Evolutionary conservation across 2,329 filamentous ascomycete species (phyloP), one percentile per base, ranked within the genome.

Genomic region (Rutstroemia sydowiana): DNA sequence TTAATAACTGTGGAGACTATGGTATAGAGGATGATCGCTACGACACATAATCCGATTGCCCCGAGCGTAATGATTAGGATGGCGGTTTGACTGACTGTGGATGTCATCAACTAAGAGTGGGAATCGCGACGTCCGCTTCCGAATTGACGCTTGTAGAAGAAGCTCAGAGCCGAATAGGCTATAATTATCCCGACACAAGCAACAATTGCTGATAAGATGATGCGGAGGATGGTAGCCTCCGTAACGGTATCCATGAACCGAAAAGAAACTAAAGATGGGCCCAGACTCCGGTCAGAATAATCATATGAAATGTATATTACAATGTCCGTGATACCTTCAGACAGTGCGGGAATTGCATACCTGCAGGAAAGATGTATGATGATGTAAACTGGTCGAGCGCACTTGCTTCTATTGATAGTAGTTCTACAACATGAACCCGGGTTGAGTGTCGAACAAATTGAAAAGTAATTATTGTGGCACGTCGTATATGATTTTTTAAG

Each of bases 71-170:
- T 40, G 41, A 18, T 13, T 10, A 51, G 48, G 10, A 50, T 28
- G 8, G 48, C 46, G n/a, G 23, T 16, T 6, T 44, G 23, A 26
- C 20, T 21, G 5, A 51, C 34, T 20, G 48, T 51, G 21, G 18
- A 39, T 5, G 14, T 51, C 48, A 51, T 51, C 37, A 31, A 13
- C 32, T 51, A 39, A n/a, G 30, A 18, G 7, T 30, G 26, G 14
- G 41, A 46, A 6, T 51, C 41, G 10, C 48, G 48, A 37, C 48
- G 48, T 40, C 46, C 41, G 20, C 48, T 51, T 45, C 48, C 48
- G 13, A 51, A 51, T 45, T 51, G 41, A 23, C 43, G 48, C 31
- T 39, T 45, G 48, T 51, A 51, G 41, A 51, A 46, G 45, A 51
- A 45, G 32, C 46, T 51, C 23, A 45, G 31, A 18, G 41, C 48